Percentiles rank a stretch among this genome's conserved stretches.
Conservation (phyloP, 2,329 filamentous ascomycete genomes). For the Diplodia scrobiculata region DNA sequence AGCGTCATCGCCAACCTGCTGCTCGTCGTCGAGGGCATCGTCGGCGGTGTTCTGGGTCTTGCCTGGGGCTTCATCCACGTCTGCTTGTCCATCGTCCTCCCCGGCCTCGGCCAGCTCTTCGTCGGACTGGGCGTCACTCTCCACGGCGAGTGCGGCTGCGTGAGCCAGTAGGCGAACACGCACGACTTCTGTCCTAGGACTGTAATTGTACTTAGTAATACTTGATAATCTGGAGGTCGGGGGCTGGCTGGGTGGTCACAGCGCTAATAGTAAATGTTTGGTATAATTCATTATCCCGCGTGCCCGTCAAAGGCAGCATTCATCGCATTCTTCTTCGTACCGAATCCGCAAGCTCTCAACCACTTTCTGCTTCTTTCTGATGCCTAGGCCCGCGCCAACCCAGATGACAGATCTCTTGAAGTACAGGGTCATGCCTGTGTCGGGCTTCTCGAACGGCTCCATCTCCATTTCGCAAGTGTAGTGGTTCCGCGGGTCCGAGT, state of each 20-base stretch:
- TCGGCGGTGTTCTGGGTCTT: slow-evolving; percentile 15
- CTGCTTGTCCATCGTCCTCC: not conserved
- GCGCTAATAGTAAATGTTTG: not conserved
- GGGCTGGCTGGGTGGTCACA: not conserved
- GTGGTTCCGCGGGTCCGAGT: slow-evolving; percentile 4
- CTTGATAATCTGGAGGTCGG: not conserved
- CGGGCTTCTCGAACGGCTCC: slow-evolving; percentile 3
- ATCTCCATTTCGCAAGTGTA: slow-evolving; percentile 9
- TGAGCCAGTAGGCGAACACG: not conserved
- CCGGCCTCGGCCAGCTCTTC: slow-evolving; percentile 3
- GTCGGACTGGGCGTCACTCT: slow-evolving; percentile 5
- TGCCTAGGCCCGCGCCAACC: slow-evolving; percentile 7
- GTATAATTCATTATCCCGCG: not conserved
- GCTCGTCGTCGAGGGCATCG: slow-evolving; percentile 1
- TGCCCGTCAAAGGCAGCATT: not conserved
- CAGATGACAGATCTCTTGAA: slow-evolving; percentile 7
- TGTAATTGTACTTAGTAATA: not conserved
- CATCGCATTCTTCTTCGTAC: slow-evolving; percentile 15
- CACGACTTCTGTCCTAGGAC: not conserved
- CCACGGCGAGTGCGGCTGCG: slow-evolving; percentile 13
- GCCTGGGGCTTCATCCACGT: slow-evolving; percentile 5
- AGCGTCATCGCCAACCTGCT: slow-evolving; percentile 28
- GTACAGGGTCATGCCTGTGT: not conserved
- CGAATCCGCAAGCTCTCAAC: slow-evolving; percentile 9
- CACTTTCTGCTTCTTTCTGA: slow-evolving; percentile 14